These are phyloP conservation scores for Schizochytrium sp. DNA, from an alignment of 108 stramenopile genomes.

Conservation along the genomic window DNA sequence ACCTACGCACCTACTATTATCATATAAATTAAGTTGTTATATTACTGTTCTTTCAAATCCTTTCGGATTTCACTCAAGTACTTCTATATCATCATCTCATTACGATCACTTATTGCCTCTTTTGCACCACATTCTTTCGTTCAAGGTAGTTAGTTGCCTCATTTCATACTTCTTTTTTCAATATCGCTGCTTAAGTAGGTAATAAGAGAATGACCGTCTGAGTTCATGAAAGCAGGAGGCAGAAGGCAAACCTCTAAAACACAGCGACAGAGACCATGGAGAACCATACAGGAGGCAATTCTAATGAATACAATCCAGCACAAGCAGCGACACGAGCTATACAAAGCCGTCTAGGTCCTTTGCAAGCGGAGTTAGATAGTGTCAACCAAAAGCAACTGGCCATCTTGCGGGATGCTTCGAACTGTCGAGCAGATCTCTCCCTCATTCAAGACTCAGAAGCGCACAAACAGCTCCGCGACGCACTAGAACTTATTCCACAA, in stretches of 20 bases:
- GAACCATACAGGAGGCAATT: neutral
- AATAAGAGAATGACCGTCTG: too few relatives aligned
- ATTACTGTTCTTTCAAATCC: too few relatives aligned
- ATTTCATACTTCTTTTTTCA: too few relatives aligned
- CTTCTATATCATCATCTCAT: too few relatives aligned
- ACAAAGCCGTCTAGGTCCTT: neutral
- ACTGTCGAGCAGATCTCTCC: slow-evolving; percentile 13
- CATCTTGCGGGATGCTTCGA: slow-evolving; percentile 8
- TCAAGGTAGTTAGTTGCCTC: too few relatives aligned
- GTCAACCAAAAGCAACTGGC: neutral
- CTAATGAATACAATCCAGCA: neutral
- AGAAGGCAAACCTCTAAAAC: neutral
- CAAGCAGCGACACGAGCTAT: neutral
- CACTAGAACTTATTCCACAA: neutral
- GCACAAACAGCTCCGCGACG: neutral
- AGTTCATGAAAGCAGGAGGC: too few relatives aligned
- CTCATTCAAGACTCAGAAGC: neutral
- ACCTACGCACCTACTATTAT: neutral
- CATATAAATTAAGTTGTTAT: too few relatives aligned
- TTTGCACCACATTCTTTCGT: too few relatives aligned
- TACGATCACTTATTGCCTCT: too few relatives aligned
- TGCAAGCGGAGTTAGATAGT: neutral
- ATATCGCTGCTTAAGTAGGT: too few relatives aligned
- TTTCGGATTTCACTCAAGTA: too few relatives aligned
- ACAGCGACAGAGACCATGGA: neutral